Evolutionary conservation across 2,329 filamentous ascomycete species (phyloP).

Genomic region (Trichoderma pleuroti): DNA sequence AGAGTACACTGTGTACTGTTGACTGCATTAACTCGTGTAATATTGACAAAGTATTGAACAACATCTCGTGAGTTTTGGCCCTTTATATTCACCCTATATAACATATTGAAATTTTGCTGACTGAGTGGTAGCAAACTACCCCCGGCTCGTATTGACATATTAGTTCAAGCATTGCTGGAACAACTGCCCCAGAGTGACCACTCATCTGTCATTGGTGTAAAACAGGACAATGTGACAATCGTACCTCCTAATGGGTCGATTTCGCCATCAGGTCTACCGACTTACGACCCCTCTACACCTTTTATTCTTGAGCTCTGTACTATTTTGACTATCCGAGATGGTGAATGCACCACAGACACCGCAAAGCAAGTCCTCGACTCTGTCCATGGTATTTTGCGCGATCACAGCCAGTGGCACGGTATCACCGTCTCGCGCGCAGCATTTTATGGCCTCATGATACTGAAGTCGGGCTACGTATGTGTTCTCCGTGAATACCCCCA

Average conservation of each 20-base stretch:
- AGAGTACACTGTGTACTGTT: conserved; percentile 90
- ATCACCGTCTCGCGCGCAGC: conserved; percentile 80
- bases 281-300: conserved; percentile 81
- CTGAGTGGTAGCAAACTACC: conserved; percentile 36
- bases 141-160: conserved; percentile 28
- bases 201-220: conserved; percentile 80
- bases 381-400: conserved; percentile 76
- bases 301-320: conserved; percentile 93
- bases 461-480: conserved; percentile 81
- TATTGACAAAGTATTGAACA: conserved; percentile 76
- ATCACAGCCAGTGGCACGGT: conserved; percentile 73
- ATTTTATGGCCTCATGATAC: conserved; percentile 79
- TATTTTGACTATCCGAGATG: conserved; percentile 71
- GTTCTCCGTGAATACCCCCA: neutral
- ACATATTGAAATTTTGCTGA: neutral
- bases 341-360: conserved; percentile 65
- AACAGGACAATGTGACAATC: conserved; percentile 70
- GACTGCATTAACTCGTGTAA: conserved; percentile 91
- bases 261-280: conserved; percentile 41
- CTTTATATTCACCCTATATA: too few relatives aligned
- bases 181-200: conserved; percentile 81
- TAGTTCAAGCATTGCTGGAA: conserved; percentile 68
- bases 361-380: conserved; percentile 78
- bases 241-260: conserved; percentile 54
- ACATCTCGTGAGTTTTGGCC: conserved; percentile 63